Evolutionary conservation across 192 early-diverging fungal genomes (phyloP), one percentile per base, ranked within the genome.

Genomic region (Backusella tuberculispora): DNA sequence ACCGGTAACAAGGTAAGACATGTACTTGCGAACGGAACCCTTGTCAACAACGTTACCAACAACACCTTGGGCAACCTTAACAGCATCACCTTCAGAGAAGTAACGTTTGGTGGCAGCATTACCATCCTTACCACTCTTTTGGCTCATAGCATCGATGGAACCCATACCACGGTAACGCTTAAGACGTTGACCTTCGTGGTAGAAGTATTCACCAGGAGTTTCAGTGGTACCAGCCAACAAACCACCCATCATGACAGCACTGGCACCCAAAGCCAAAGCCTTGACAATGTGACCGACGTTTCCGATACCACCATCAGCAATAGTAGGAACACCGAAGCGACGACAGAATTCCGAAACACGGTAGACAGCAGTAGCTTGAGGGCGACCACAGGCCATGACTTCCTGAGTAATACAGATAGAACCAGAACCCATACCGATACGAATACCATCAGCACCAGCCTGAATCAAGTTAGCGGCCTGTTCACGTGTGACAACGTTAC

Each of bases 151-250:
- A 81, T 99, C 97, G 42, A 99, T 86, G 12, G 94, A 95, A 17
- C 97, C 97, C 97, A 99, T 99, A 70, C 97, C 97, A 74, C 97
- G 96, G 90, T 99, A 99, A 87, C 94, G 95, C 87, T 99, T 99
- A 77, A 99, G 84, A 56, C 96, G 91, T 88, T 97, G 91, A 72
- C 97, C 97, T 56, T 99, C 95, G 77, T 96, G 90, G 91, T 96
- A 99, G 80, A 95, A 99, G 90, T 97, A 99, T 73, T 97, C 96
- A 63, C 97, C 97, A 41, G 97, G 97, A 26, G 96, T 92, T 85
- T 99, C 97, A 69, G 91, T 86, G 14, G 96, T 97, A 43, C 97
- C 97, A 45, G 97, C 97, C 68, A 99, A 87, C 50, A 99, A 90
- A 72, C 92, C 89, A 56, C 97, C 97, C 97, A 99, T 99, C 97